Conservation (phyloP, 805 yeast genomes). For the Alloascoidea africana region DNA sequence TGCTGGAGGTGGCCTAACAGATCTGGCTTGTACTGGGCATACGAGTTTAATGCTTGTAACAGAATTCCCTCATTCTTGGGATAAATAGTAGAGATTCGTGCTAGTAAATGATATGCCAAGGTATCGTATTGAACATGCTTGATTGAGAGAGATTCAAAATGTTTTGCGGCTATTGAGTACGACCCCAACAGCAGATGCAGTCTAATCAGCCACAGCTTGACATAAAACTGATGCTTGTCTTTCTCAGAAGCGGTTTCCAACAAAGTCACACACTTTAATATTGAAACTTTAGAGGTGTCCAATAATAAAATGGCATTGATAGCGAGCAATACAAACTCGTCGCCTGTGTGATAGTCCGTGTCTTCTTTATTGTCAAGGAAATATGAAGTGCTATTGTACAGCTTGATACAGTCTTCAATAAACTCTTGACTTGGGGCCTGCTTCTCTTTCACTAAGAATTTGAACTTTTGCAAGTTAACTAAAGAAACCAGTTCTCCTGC, state of each 20-base stretch:
- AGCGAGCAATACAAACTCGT: slow-evolving; percentile 47
- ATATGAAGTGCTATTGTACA: slow-evolving; percentile 24
- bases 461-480: slow-evolving; percentile 35
- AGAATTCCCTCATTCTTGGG: slow-evolving; percentile 24
- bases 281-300: slow-evolving; percentile 12
- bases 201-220: slow-evolving; percentile 56
- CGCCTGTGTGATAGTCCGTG: slow-evolving; percentile 60
- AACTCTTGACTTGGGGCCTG: slow-evolving; percentile 10
- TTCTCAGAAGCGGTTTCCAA: slow-evolving; percentile 37
- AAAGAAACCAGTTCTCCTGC: slow-evolving; percentile 15
- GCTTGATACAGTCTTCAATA: slow-evolving; percentile 19
- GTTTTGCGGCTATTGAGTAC: slow-evolving; percentile 27
- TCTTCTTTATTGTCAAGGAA: slow-evolving; percentile 25
- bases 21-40: slow-evolving; percentile 37
- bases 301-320: slow-evolving; percentile 21
- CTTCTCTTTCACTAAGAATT: slow-evolving; percentile 16
- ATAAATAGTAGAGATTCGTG: slow-evolving; percentile 28
- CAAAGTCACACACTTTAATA: slow-evolving; percentile 29
- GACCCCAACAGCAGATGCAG: slow-evolving; percentile 47
- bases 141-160: slow-evolving; percentile 41
- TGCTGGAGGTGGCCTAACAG: slow-evolving; percentile 29
- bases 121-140: slow-evolving; percentile 71
- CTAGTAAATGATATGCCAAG: slow-evolving; percentile 34
- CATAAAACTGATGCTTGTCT: slow-evolving; percentile 62
- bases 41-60: slow-evolving; percentile 30